phyloP scores from a whole-genome alignment of 768 basidiomycete species.

The Tephrocybe sp. region DNA sequence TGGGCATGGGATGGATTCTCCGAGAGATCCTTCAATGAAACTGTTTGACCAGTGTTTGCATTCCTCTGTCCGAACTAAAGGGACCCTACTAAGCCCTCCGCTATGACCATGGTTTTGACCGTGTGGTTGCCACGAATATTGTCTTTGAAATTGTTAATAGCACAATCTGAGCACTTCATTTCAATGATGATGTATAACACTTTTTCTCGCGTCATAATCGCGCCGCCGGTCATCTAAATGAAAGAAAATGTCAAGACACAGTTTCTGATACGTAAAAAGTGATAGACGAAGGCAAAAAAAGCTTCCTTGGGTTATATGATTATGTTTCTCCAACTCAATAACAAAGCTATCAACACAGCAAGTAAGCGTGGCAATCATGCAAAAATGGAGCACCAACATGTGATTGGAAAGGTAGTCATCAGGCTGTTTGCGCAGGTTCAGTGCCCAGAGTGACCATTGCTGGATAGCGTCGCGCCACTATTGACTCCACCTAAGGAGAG shows the following conservation, averaged over 20 bases:
- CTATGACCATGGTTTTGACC: slow-evolving; percentile 7
- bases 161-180: not conserved
- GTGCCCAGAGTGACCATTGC: slow-evolving; percentile 4
- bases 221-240: slow-evolving; percentile 4
- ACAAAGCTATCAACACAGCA: not conserved
- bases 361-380: not conserved
- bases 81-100: slow-evolving; percentile 2
- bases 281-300: slow-evolving; percentile 5
- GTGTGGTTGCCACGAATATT: slow-evolving; percentile 4
- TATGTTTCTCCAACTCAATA: slow-evolving; percentile 4
- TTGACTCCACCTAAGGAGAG: slow-evolving; percentile 6
- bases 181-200: slow-evolving; percentile 3
- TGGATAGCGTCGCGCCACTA: slow-evolving; percentile 11
- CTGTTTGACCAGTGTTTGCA: not conserved
- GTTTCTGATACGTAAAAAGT: not conserved
- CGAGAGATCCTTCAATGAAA: not conserved
- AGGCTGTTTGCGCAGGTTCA: slow-evolving; percentile 6
- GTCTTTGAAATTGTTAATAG: slow-evolving; percentile 2
- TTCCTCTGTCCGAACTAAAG: slow-evolving; percentile 7
- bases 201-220: slow-evolving; percentile 8
- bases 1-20: slow-evolving; percentile 1
- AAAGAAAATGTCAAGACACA: not conserved
- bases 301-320: slow-evolving; percentile 1
- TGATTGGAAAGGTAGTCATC: slow-evolving; percentile 6
- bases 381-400: not conserved